A percentile compares a stretch with the other conserved stretches of the same genome.
Evolutionary conservation across 2,329 filamentous ascomycete genomes (phyloP).

Genomic region (Fusarium equiseti): DNA sequence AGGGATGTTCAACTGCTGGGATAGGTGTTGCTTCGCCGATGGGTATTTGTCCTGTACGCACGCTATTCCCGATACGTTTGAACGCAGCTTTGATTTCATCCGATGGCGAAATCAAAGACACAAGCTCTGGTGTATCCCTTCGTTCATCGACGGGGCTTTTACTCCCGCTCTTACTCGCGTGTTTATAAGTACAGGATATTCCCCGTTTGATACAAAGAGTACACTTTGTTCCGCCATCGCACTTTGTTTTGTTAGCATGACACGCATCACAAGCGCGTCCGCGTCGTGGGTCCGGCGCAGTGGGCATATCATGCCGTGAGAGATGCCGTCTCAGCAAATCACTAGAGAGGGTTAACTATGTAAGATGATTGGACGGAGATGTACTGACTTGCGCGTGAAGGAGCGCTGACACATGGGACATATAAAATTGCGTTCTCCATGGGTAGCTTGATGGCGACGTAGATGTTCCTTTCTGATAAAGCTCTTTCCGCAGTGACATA

Average conservation of each 20-base stretch:
- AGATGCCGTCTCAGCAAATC: constrained; percentile 56
- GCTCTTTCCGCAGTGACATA: constrained; percentile 56
- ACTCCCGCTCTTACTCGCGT: constrained; percentile 24
- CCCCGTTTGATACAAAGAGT: constrained; percentile 55
- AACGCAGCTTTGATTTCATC: constrained; percentile 27
- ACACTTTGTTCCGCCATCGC: constrained; percentile 56
- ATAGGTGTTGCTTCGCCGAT: constrained; percentile 23
- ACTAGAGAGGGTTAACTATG: constrained; percentile 37
- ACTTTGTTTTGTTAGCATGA: constrained; percentile 60
- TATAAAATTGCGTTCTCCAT: constrained; percentile 51
- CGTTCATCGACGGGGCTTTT: constrained; percentile 17
- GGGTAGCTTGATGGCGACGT: constrained; percentile 55
- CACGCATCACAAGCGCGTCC: constrained; percentile 59
- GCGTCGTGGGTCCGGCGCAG: constrained; percentile 50
- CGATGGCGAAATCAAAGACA: background rate
- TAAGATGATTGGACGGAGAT: background rate
- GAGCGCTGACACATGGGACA: constrained; percentile 55
- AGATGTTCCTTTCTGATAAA: constrained; percentile 58
- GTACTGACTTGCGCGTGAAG: constrained; percentile 55
- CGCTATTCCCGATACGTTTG: constrained; percentile 12
- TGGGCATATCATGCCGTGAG: constrained; percentile 50
- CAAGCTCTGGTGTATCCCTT: background rate
- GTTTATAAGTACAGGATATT: constrained; percentile 54
- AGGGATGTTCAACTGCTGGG: constrained; percentile 20
- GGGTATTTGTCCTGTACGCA: constrained; percentile 15